A percentile compares a stretch with the other conserved stretches of the same genome.
phyloP scores from a whole-genome alignment of 768 basidiomycete genomes.

The Mycena floridula region DNA sequence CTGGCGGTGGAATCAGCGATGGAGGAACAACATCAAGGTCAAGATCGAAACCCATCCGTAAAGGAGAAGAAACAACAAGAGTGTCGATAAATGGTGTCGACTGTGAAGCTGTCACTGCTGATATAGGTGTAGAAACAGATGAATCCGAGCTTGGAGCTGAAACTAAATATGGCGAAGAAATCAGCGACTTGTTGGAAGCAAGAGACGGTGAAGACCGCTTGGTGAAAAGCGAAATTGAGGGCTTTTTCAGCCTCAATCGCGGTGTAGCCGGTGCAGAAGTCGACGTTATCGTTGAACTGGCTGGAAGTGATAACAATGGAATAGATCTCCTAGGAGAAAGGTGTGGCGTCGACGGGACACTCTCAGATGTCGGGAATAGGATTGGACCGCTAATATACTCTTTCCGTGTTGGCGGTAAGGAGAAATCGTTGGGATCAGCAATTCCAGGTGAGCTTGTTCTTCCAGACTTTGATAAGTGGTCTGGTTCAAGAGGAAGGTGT shows the following conservation, averaged over 20 bases:
- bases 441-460: constrained; percentile 20
- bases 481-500: constrained; percentile 23
- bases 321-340: constrained; percentile 15
- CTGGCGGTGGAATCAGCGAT: constrained; percentile 14
- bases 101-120: constrained; percentile 57
- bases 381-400: constrained; percentile 24
- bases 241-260: constrained; percentile 46
- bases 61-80: constrained; percentile 51
- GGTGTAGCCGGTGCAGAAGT: constrained; percentile 24
- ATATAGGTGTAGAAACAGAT: constrained; percentile 42
- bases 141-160: constrained; percentile 35
- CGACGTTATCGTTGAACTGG: constrained; percentile 15
- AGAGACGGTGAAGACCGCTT: constrained; percentile 54
- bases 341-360: constrained; percentile 19
- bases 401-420: constrained; percentile 3
- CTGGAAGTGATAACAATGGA: constrained; percentile 28
- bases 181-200: constrained; percentile 21
- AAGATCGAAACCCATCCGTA: constrained; percentile 33
- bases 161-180: constrained; percentile 25
- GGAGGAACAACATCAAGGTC: constrained; percentile 18
- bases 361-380: constrained; percentile 41
- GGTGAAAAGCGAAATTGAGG: constrained; percentile 64
- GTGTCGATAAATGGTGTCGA: constrained; percentile 45
- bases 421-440: constrained; percentile 15
- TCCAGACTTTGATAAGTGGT: constrained; percentile 16